A percentile compares a stretch with the other conserved stretches of the same genome.
Conservation (phyloP, 2,329 filamentous ascomycete species). For the Scedosporium boydii region DNA sequence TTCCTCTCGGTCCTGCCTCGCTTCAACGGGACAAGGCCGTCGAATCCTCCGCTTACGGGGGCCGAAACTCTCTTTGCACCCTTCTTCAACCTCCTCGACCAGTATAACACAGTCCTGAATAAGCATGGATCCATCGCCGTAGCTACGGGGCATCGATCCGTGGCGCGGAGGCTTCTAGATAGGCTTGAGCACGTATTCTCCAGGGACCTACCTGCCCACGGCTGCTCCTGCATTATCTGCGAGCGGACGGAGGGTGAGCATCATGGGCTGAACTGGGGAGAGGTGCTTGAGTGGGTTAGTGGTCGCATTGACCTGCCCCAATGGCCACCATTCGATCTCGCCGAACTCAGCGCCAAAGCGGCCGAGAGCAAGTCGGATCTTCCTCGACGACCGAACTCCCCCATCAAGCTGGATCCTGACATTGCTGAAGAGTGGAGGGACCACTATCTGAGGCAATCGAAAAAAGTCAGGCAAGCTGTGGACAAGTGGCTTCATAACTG, state of each 20-base stretch:
- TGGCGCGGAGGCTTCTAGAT: constrained; percentile 83
- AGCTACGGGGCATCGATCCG: constrained; percentile 87
- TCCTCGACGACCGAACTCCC: constrained; percentile 47
- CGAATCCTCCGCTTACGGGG: constrained; percentile 56
- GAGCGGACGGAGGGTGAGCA: constrained; percentile 50
- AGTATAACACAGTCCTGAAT: constrained; percentile 72
- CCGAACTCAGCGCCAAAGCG: constrained; percentile 50
- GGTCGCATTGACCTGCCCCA: constrained; percentile 75
- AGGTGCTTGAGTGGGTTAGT: constrained; percentile 86
- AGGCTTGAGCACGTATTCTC: constrained; percentile 91
- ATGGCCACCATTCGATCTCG: constrained; percentile 82
- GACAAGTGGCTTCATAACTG: constrained; percentile 83
- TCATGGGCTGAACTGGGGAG: constrained; percentile 82
- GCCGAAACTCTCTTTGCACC: constrained; percentile 71
- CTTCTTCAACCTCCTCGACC: constrained; percentile 72
- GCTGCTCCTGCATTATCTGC: constrained; percentile 83
- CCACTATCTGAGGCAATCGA: constrained; percentile 84
- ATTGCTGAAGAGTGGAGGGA: constrained; percentile 89
- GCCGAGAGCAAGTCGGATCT: constrained; percentile 46
- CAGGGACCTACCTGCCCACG: constrained; percentile 76
- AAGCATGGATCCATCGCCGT: constrained; percentile 88
- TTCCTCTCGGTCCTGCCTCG: constrained; percentile 58
- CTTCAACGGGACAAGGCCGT: constrained; percentile 45
- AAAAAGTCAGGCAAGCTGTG: constrained; percentile 85
- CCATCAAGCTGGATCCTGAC: constrained; percentile 77